A percentile compares a stretch with the other conserved stretches of the same genome.
These are phyloP conservation scores for Suillus variegatus DNA, from an alignment of 768 basidiomycete species.

Conservation along the genomic window DNA sequence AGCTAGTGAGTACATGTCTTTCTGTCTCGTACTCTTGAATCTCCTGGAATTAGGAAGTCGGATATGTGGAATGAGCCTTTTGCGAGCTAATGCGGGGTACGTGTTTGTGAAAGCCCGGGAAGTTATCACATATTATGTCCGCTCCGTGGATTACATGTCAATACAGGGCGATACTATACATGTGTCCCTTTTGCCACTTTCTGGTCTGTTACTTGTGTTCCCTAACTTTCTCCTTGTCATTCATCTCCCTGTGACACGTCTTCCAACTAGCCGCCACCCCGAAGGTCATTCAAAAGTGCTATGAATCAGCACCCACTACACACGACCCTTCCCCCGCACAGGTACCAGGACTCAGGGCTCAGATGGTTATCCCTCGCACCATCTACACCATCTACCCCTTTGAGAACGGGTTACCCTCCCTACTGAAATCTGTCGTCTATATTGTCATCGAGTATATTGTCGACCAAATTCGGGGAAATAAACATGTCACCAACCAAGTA, in stretches of 20 bases:
- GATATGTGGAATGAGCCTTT: neutral
- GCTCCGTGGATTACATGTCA: no score
- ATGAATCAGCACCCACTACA: slow-evolving; percentile 55
- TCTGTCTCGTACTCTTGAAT: no score
- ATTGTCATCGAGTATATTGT: no score
- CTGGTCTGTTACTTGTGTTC: neutral
- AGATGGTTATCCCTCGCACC: slow-evolving; percentile 23
- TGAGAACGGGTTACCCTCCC: no score
- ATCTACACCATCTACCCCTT: neutral
- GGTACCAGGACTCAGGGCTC: slow-evolving; percentile 59
- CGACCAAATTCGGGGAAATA: no score
- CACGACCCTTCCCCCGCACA: slow-evolving; percentile 52
- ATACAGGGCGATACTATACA: neutral
- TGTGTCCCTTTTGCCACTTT: neutral
- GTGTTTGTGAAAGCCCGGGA: no score
- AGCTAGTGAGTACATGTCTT: slow-evolving; percentile 7
- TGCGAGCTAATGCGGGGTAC: no score
- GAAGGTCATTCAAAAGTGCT: slow-evolving; percentile 61
- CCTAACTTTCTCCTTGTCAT: neutral
- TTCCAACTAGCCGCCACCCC: neutral
- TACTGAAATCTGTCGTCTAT: no score
- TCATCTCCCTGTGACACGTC: neutral
- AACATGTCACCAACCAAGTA: no score
- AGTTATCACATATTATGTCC: no score
- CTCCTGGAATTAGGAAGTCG: no score